Evolutionary conservation across 2,329 filamentous ascomycete genomes (phyloP), one percentile per base, ranked within the genome.

Genomic region (Coleophoma crateriformis): DNA sequence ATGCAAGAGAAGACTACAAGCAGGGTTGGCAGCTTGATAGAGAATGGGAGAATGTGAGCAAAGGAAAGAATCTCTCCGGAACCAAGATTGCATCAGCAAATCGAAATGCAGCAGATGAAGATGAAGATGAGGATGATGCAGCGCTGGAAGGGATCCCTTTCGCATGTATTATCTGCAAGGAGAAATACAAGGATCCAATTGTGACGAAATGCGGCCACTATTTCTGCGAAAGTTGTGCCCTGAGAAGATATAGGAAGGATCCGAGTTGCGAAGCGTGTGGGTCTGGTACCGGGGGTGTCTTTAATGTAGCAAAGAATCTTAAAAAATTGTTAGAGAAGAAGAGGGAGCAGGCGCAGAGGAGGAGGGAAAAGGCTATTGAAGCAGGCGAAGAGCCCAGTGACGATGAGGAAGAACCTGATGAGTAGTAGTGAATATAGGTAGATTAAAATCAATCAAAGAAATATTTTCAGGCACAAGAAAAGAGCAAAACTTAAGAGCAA

Each of bases 1-100:
- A 94, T 62, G 81, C 81, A 5, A 75, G 88, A 50, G 85, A 88
- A 61, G 87, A 90, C 67, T 87, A 89, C 64, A 90, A 92, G 60
- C 87, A 91, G 64, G 94, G 94, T 3, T 99, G 94, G 94, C 90
- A 97, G 66, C 76, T 99, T 4, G 94, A 99, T 67, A 79, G 80
- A 47, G 92, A 97, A 45, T 99, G 94, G 94, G 94, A 99, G 64
- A 85, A 81, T 34, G 82, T 85, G 2, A 88, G 83, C 7, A 91
- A 87, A 62, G 87, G 79, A 45, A 84, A 82, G 67, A 84, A 82
- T 62, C 75, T 79, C 41, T 58, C 78, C 1, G 85, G 84, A 7
- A 88, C 80, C 3, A 65, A 57, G 42, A 50, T 67, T 1, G 64
- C 64, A 10, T 58, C 54, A 45, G 64, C 63, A 7, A 61, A 66